Evolutionary conservation across 192 early-diverging fungal genomes (phyloP).

Genomic region (Backusella morwellensis): DNA sequence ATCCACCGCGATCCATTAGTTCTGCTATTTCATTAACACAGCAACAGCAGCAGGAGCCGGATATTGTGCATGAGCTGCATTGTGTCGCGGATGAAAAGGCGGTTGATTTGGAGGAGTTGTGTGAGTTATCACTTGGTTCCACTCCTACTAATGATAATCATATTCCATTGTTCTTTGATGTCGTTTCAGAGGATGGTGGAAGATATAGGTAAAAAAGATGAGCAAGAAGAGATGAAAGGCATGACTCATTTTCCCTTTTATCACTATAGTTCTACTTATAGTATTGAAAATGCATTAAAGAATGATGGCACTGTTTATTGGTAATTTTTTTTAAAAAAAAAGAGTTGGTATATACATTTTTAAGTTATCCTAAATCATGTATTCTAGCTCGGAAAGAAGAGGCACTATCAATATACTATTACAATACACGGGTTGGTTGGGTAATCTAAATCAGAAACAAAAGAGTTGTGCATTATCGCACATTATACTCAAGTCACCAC

Average conservation of each 20-base stretch:
- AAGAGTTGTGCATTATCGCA: constrained; percentile 43
- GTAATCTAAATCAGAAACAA: not conserved
- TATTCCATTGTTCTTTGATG: constrained; percentile 6
- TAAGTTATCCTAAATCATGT: not conserved
- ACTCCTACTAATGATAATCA: not conserved
- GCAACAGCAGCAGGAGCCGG: not conserved
- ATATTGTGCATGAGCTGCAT: not conserved
- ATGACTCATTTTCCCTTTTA: not conserved
- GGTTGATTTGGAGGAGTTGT: not conserved
- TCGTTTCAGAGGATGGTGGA: constrained; percentile 12
- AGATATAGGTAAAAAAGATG: constrained; percentile 10
- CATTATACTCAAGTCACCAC: constrained; percentile 48
- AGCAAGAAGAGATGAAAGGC: not conserved
- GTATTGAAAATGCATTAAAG: constrained; percentile 5
- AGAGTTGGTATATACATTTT: not conserved
- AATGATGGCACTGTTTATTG: constrained; percentile 22
- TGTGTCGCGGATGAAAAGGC: constrained; percentile 6
- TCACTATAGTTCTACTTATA: constrained; percentile 6
- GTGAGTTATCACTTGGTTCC: not conserved
- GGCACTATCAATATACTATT: constrained; percentile 33
- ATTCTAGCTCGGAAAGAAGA: constrained; percentile 22
- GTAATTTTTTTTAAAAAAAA: not conserved
- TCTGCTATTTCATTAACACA: constrained; percentile 5
- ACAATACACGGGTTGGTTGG: not conserved
- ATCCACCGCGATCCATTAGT: not conserved